Evolutionary conservation across 2,329 filamentous ascomycete species (phyloP), one percentile per base, ranked within the genome.

Genomic region (Lachnellula suecica): DNA sequence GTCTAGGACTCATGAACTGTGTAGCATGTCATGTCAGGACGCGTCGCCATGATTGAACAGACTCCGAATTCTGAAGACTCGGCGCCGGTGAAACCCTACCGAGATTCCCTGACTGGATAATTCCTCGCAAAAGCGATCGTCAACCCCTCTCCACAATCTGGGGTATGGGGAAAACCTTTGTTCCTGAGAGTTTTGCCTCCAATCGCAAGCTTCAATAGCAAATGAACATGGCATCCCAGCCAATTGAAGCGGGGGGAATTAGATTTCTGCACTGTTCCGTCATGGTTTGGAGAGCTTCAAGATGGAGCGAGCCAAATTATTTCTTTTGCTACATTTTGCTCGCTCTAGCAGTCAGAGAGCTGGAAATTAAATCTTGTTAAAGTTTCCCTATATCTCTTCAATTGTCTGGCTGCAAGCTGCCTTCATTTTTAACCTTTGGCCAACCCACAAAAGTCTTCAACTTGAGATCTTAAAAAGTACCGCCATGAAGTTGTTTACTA

Each of bases 131-230:
- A 44, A 49, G 45, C 42, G 31, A 42, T 29, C 44, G 11, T 45
- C 45, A 46, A 24, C 17, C 22, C 40, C 20, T 15, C 34, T 53
- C 47, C 46, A 47, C 41, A 34, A 23, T 42, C 40, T 27, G 40
- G 40, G 40, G 40, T 24, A 44, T 41, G 25, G 47, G 31, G 44
- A 47, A 45, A 44, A 44, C 24, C 43, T 35, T 40, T 17, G 41
- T 56, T 40, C 41, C 49, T 45, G 20, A 20, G 19, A 57, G 41
- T 57, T 55, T 59, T 59, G 20, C 57, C 57, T 59, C 57, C 57
- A 59, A 59, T 59, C 11, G 52, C 19, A 46, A 24, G 25, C 25
- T 13, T 40, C 20, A 11, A 15, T n/a, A 4, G 7, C 23, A 22
- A 35, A 24, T 13, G 17, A 37, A 11, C 17, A 6, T 13, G n/a